Evolutionary conservation across 495 filamentous ascomycete species (phyloP), one percentile per base, ranked within the genome.

Genomic region (Podospora sp.): DNA sequence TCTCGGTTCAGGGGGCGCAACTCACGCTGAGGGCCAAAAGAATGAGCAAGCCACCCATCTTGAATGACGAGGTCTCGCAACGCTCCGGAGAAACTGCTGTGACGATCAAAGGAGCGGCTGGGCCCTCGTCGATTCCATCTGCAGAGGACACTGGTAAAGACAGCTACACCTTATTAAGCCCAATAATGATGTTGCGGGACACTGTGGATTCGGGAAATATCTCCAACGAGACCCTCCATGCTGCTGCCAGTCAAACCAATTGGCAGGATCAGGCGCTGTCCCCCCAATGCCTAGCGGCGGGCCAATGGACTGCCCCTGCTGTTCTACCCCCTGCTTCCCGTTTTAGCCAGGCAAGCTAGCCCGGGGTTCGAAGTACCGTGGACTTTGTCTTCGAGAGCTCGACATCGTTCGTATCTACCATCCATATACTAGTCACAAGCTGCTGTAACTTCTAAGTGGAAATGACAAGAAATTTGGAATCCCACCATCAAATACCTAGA

Each of bases 41-140:
- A 74, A 93, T 90, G 70, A 96, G 88, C 60, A 97, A 84, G 76
- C 93, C 93, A 77, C 92, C 91, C 87, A 92, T 77, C 62, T 68
- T 66, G 66, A 62, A 64, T 25, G 16, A 40, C 36, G 24, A 40
- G n/a, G 36, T 35, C 26, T 59, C 40, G n/a, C 40, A 46, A 46
- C 5, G 40, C 4, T 18, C 16, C 6, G 56, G 16, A 6, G 16
- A 29, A 12, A 25, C 5, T 11, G 40, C 40, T 46, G 40, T 14
- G 16, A 46, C 40, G 14, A 22, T 65, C 26, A 55, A 29, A 57
- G 33, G n/a, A 60, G 2, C 53, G 14, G 33, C 33, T 46, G 20
- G 22, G 16, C 12, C 16, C 40, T 27, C 11, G 0, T 5, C 51
- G 61, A 63, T 35, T 57, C 65, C 56, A 67, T 67, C 26, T 59